A percentile compares a stretch with the other conserved stretches of the same genome.
phyloP scores from a whole-genome alignment of 305 asterid genomes.

The Fraxinus platypoda region DNA sequence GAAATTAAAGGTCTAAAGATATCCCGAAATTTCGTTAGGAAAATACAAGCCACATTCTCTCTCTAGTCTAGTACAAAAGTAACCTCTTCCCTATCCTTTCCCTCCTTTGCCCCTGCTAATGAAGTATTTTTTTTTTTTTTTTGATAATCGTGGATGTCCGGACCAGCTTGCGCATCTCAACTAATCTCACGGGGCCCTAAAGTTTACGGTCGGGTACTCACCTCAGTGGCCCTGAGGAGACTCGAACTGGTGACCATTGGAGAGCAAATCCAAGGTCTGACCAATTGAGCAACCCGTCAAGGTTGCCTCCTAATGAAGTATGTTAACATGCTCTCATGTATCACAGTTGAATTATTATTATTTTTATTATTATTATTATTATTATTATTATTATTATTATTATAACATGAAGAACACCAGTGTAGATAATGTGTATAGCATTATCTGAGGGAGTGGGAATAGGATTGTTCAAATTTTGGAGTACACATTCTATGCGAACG shows the following conservation, averaged over 20 bases:
- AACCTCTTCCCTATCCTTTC: neutral
- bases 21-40: neutral
- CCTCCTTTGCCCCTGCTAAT: neutral
- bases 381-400: neutral
- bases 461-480: neutral
- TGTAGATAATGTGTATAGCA: neutral
- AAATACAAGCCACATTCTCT: slow-evolving; percentile 7
- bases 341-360: neutral
- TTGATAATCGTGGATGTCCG: too few relatives aligned
- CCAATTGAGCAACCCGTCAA: too few relatives aligned
- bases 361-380: too few relatives aligned
- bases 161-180: too few relatives aligned
- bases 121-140: too few relatives aligned
- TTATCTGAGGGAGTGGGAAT: neutral
- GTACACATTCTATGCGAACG: neutral
- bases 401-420: neutral
- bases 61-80: neutral
- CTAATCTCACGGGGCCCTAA: too few relatives aligned
- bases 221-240: too few relatives aligned
- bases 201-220: too few relatives aligned
- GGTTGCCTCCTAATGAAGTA: slow-evolving; percentile 2
- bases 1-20: too few relatives aligned
- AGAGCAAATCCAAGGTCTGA: too few relatives aligned
- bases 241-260: too few relatives aligned
- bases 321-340: neutral